Percentiles rank a stretch among this genome's conserved stretches.
phyloP scores from a whole-genome alignment of 2,329 filamentous ascomycete species.

The Paecilomyces variotii region DNA sequence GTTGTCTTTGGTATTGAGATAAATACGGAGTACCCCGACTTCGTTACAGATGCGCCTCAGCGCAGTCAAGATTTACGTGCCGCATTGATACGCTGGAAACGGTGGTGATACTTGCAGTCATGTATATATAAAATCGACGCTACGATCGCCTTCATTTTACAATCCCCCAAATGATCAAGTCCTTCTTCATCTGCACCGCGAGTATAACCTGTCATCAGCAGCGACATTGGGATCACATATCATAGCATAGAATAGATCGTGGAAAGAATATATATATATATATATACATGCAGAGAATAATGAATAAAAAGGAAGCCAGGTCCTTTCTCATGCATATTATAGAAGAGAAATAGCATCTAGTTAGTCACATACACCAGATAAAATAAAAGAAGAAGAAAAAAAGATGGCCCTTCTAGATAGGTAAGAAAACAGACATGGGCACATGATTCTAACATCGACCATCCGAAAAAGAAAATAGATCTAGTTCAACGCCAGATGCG shows the following conservation, averaged over 20 bases:
- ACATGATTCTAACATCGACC: not conserved
- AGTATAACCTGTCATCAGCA: too few relatives aligned
- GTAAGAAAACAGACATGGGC: not conserved
- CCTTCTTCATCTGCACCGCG: too few relatives aligned
- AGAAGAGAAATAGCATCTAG: not conserved
- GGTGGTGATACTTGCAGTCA: too few relatives aligned
- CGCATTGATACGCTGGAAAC: too few relatives aligned
- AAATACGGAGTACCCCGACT: too few relatives aligned
- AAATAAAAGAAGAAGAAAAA: not conserved
- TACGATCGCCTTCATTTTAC: too few relatives aligned
- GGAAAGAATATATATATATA: not conserved
- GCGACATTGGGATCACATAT: not conserved
- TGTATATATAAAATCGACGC: too few relatives aligned
- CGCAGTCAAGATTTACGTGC: too few relatives aligned
- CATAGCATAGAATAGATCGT: not conserved
- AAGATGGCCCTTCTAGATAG: not conserved
- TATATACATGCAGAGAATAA: not conserved
- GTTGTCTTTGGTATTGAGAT: too few relatives aligned
- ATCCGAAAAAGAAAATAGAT: not conserved
- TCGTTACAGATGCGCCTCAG: too few relatives aligned
- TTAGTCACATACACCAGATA: not conserved
- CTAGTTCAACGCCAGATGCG: not conserved
- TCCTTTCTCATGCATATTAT: not conserved
- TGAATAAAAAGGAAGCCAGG: not conserved
- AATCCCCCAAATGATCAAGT: too few relatives aligned